Base-by-base conservation (phyloP, 164 flowering plant genomes). In the Amborella trichopoda region DNA sequence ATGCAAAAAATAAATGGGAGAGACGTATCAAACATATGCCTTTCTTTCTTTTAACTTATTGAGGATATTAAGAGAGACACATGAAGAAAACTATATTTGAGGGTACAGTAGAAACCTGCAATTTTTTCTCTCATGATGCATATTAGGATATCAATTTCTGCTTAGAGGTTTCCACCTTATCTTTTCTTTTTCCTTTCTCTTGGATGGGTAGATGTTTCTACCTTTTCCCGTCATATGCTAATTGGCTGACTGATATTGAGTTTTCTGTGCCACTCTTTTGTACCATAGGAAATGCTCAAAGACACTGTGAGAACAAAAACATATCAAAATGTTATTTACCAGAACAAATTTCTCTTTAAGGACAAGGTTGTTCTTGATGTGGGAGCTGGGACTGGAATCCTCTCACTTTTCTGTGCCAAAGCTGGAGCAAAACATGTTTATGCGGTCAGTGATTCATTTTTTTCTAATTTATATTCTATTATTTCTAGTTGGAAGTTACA, bases 331-430 rank as follows among this genome's bases (percentile, higher is more conserved):
- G 99, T 87, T 37, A 87, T 91, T 41, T 83, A 84, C 63, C 76
- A 82, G 69, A 91, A 91, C 58, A 58, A 68, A 45, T 87, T 84
- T 59, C 71, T 91, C 39, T 67, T 87, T 62, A 78, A 83, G 73
- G 62, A 84, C 59, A 91, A 91, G 62, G 61, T 91, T 2, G 96
- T 91, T 45, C 88, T 91, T 67, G 99, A 91, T 67, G 99, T 91
- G 25, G 99, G 99, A 28, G 99, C 99, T 47, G 99, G 99, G 42
- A 91, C 99, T 50, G 99, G 99, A 46, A 91, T 91, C 28, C 61
- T 91, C 56, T 91, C 99, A 40, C 76, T 91, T 20, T 91, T 91
- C 54, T 91, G 99, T 75, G 99, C 99, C 17, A 91, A 87, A 73
- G 95, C 83, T 37, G 99, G 99, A 36, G 99, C 99, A 22, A 72